These are phyloP conservation scores for Myxozyma nipponensis DNA, from an alignment of 805 yeast genomes.

Conservation along the genomic window DNA sequence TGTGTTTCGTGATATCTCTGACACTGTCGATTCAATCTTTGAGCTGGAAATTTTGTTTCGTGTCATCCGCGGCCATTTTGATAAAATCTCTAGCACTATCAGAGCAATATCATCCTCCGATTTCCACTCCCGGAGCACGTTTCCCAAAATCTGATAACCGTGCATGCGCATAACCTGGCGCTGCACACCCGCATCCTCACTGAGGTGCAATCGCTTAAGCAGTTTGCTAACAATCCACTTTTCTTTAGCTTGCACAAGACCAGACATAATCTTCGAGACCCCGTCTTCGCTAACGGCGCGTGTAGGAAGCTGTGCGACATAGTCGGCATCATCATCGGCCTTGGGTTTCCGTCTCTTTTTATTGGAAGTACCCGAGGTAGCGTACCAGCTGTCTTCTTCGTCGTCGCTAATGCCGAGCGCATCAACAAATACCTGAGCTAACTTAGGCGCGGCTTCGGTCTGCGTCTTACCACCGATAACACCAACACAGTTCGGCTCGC, in stretches of 20 bases:
- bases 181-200: conserved; percentile 50
- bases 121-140: conserved; percentile 47
- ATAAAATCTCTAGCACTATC: conserved; percentile 55
- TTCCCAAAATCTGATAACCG: conserved; percentile 76
- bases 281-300: conserved; percentile 52
- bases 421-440: conserved; percentile 79
- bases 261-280: conserved; percentile 75
- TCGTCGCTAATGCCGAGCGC: conserved; percentile 79
- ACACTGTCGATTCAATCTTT: conserved; percentile 63
- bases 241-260: conserved; percentile 74
- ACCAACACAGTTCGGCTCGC: conserved; percentile 86
- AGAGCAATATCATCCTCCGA: conserved; percentile 44
- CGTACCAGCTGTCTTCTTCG: conserved; percentile 46
- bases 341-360: conserved; percentile 49
- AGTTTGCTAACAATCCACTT: conserved; percentile 58
- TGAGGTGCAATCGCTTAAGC: conserved; percentile 59
- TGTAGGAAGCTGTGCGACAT: conserved; percentile 57
- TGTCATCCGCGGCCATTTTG: conserved; percentile 66
- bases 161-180: conserved; percentile 68
- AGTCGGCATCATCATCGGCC: conserved; percentile 49
- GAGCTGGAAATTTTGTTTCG: conserved; percentile 73
- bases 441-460: conserved; percentile 78
- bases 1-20: conserved; percentile 39
- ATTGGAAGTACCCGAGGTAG: conserved; percentile 47
- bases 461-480: conserved; percentile 96